Evolutionary conservation across 345 rosid species (phyloP).

Genomic region (Psidium guajava): DNA sequence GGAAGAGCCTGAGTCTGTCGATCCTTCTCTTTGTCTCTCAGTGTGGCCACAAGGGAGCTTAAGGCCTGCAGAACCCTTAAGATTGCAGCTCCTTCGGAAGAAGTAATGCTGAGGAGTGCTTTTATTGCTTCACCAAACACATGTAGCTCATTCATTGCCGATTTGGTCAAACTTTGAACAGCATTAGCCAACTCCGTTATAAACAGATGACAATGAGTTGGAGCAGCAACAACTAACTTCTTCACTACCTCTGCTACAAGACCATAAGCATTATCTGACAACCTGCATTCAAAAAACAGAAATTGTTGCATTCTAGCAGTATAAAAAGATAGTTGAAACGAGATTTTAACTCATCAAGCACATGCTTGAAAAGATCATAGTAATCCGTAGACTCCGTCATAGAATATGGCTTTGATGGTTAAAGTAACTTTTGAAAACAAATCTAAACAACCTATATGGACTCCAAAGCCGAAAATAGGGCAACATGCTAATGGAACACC

Average conservation of each 20-base stretch:
- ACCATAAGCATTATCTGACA: slow-evolving; percentile 86
- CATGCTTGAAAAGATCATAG: not conserved
- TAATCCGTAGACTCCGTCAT: not conserved
- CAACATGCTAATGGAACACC: not conserved
- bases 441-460: not conserved
- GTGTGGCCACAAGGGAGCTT: slow-evolving; percentile 58
- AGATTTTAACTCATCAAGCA: not conserved
- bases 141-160: slow-evolving; percentile 70
- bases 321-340: not conserved
- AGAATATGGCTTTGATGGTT: not conserved
- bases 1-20: slow-evolving; percentile 31
- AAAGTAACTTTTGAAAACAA: not conserved
- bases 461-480: not conserved
- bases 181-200: slow-evolving; percentile 73
- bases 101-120: slow-evolving; percentile 61
- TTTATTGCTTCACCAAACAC: slow-evolving; percentile 77
- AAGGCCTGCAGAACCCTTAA: slow-evolving; percentile 85
- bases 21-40: slow-evolving; percentile 50
- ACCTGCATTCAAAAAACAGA: slow-evolving; percentile 23
- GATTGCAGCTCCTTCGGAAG: slow-evolving; percentile 88
- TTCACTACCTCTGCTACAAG: slow-evolving; percentile 90
- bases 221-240: slow-evolving; percentile 73
- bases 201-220: slow-evolving; percentile 72
- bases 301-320: not conserved
- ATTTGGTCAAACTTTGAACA: slow-evolving; percentile 53